Evolutionary conservation across 305 asterid genomes (phyloP).

Genomic region (Fraxinus floribunda): DNA sequence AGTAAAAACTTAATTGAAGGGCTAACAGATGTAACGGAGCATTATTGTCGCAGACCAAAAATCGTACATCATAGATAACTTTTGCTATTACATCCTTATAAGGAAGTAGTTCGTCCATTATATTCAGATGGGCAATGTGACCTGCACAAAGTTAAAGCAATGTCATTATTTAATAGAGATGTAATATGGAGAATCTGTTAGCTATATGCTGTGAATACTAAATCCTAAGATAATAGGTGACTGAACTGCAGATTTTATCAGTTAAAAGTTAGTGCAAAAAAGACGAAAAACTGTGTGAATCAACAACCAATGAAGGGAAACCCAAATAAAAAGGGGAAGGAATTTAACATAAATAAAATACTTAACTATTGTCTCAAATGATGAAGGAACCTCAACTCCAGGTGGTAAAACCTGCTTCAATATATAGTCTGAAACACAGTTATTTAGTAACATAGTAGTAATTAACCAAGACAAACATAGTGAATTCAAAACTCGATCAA

Average conservation of each 20-base stretch:
- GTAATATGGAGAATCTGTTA: background rate
- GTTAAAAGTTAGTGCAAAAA: conserved; percentile 7
- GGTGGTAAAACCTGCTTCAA: conserved; percentile 84
- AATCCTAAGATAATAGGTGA: background rate
- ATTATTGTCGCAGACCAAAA: conserved; percentile 3
- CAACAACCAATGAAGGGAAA: background rate
- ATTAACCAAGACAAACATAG: background rate
- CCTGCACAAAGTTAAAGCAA: conserved; percentile 55
- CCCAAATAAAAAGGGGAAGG: conserved; percentile 1
- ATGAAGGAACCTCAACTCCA: conserved; percentile 82
- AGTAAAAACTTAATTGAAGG: conserved; percentile 8
- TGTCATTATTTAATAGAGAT: conserved; percentile 24
- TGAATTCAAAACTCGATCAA: background rate
- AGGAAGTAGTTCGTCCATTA: conserved; percentile 73
- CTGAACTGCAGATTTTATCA: background rate
- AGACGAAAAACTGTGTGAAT: background rate
- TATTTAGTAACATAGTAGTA: conserved; percentile 12
- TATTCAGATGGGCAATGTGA: conserved; percentile 88
- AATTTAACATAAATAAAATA: conserved; percentile 31
- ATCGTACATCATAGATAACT: conserved; percentile 87
- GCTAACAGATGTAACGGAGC: background rate
- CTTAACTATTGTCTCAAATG: conserved; percentile 98
- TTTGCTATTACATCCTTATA: conserved; percentile 81
- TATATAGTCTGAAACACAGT: conserved; percentile 65
- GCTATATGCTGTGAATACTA: conserved; percentile 13